phyloP scores from a whole-genome alignment of 2,329 filamentous ascomycete species.

The Trichoderma sp. region DNA sequence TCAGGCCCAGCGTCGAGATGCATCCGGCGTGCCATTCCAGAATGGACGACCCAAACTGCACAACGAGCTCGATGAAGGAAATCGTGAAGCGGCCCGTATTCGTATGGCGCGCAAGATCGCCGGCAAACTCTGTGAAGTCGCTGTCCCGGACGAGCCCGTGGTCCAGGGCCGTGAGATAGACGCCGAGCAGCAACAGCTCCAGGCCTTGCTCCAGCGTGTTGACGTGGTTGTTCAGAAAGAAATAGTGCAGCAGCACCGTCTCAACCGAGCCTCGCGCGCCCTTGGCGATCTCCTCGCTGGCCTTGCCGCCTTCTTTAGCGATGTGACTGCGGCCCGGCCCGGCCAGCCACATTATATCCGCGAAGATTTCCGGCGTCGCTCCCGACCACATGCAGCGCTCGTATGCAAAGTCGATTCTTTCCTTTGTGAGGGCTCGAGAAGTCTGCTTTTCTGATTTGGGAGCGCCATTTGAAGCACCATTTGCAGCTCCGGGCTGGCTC shows the following conservation, averaged over 20 bases:
- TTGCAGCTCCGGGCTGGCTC: not conserved
- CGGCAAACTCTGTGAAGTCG: constrained; percentile 1
- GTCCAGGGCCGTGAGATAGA: constrained; percentile 7
- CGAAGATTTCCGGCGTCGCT: constrained; percentile 14
- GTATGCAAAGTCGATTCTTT: constrained; percentile 6
- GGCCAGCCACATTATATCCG: constrained; percentile 19
- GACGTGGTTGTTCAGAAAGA: constrained; percentile 26
- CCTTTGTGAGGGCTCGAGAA: not conserved
- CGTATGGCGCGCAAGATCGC: constrained; percentile 6
- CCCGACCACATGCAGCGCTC: constrained; percentile 6
- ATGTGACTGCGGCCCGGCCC: constrained; percentile 17
- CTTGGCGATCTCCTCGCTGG: constrained; percentile 1
- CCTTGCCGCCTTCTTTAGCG: constrained; percentile 10
- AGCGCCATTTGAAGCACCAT: not conserved
- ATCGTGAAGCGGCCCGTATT: not conserved
- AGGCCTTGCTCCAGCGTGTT: constrained; percentile 6
- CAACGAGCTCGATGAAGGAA: not conserved
- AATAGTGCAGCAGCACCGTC: constrained; percentile 23
- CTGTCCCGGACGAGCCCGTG: constrained; percentile 23
- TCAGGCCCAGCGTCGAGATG: constrained; percentile 11
- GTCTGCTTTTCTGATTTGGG: not conserved
- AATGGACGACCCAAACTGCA: not conserved
- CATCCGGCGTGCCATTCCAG: constrained; percentile 24
- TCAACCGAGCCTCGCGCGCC: constrained; percentile 16
- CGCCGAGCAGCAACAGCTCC: constrained; percentile 6